Conservation (phyloP, 139 green algal genomes). For the Chara braunii region DNA sequence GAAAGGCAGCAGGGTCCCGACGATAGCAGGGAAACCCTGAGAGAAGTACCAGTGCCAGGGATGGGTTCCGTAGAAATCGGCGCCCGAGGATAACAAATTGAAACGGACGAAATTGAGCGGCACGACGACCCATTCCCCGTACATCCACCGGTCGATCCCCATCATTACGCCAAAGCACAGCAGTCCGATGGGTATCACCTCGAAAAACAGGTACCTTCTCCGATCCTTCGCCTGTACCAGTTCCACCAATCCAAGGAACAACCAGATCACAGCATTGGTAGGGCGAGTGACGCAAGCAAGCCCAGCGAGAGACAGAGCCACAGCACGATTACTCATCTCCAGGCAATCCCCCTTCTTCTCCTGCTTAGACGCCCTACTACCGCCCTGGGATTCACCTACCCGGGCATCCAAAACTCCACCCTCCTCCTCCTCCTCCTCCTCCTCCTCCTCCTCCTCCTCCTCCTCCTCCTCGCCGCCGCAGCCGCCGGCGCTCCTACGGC, state of each 20-base stretch:
- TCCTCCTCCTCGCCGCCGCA: too few species aligned
- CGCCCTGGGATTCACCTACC: too few species aligned
- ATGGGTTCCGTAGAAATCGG: slow-evolving; percentile 54
- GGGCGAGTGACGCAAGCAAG: slow-evolving; percentile 36
- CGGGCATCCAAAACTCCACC: too few species aligned
- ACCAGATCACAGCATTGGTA: slow-evolving; percentile 27
- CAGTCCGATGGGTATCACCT: background rate
- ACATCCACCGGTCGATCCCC: slow-evolving; percentile 22
- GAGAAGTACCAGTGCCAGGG: slow-evolving; percentile 61
- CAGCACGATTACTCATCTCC: background rate
- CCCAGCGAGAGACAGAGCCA: slow-evolving; percentile 27
- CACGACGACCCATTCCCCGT: slow-evolving; percentile 15
- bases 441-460: too few species aligned
- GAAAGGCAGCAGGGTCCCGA: slow-evolving; percentile 12
- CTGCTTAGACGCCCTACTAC: too few species aligned
- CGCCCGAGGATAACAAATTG: slow-evolving; percentile 53
- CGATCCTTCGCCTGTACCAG: too few species aligned
- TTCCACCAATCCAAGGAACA: slow-evolving; percentile 1
- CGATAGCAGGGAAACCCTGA: slow-evolving; percentile 21
- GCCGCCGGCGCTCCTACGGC: too few species aligned
- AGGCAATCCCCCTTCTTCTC: too few species aligned
- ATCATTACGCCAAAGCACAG: background rate
- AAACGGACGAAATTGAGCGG: slow-evolving; percentile 56
- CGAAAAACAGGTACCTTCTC: too few species aligned
- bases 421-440: too few species aligned